Evolutionary conservation across 352 stramenopile genomes (phyloP).

Genomic region (Pythium periplocum): DNA sequence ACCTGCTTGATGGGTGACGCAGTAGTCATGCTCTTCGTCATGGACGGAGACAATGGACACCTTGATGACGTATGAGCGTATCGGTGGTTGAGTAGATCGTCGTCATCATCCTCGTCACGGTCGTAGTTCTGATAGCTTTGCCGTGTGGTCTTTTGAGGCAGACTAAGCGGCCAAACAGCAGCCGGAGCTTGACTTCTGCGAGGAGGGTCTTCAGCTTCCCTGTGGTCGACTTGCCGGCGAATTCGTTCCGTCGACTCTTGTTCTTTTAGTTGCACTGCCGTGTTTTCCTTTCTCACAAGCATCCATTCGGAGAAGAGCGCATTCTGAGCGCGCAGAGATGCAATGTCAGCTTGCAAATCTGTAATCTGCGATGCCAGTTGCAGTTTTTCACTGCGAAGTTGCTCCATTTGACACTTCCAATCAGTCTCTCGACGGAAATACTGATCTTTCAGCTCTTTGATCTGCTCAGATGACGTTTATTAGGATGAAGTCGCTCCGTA

Average conservation of each 20-base stretch:
- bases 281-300: constrained; percentile 65
- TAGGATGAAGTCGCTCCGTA: background rate
- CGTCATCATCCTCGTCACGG: no score
- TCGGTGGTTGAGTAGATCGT: background rate
- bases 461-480: constrained; percentile 23
- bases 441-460: constrained; percentile 66
- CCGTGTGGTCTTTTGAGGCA: no score
- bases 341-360: constrained; percentile 58
- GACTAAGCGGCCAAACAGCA: background rate
- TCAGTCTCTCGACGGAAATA: constrained; percentile 57
- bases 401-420: constrained; percentile 55
- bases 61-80: constrained; percentile 23
- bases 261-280: constrained; percentile 13
- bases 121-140: no score
- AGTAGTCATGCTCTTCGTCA: constrained; percentile 32
- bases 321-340: constrained; percentile 54
- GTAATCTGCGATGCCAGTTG: constrained; percentile 32
- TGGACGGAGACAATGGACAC: constrained; percentile 25
- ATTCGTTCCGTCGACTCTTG: constrained; percentile 1
- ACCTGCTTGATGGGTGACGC: constrained; percentile 32
- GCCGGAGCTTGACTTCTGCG: background rate
- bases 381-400: constrained; percentile 38
- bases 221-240: background rate
- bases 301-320: constrained; percentile 75
- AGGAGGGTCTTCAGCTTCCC: no score